Percentiles rank a stretch among this genome's conserved stretches.
Conservation (phyloP, 805 yeast genomes). For the Scheffersomyces ergatensis region DNA sequence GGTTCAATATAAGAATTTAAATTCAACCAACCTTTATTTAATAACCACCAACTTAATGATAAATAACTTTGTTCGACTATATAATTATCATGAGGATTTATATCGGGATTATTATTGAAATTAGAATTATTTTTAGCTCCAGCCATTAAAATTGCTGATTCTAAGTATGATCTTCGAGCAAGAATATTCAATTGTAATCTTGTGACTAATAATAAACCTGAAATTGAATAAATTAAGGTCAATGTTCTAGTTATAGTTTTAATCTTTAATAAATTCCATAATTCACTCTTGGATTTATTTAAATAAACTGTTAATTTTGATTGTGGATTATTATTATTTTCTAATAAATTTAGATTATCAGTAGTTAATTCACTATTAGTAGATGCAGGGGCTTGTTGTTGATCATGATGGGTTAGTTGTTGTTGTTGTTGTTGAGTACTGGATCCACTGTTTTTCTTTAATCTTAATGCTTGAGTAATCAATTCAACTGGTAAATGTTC, state of each 20-base stretch:
- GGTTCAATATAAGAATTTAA: conserved; percentile 52
- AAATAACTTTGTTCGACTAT: conserved; percentile 77
- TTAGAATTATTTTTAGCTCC: conserved; percentile 32
- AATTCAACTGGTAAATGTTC: conserved; percentile 67
- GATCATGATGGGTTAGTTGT: not conserved
- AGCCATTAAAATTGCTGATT: conserved; percentile 72
- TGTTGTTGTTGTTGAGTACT: not conserved
- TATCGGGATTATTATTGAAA: conserved; percentile 6
- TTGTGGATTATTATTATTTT: conserved; percentile 16
- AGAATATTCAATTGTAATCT: conserved; percentile 84
- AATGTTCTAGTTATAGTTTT: conserved; percentile 72
- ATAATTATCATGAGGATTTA: conserved; percentile 38
- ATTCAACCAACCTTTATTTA: conserved; percentile 79
- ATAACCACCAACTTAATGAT: conserved; percentile 90
- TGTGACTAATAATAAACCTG: conserved; percentile 72
- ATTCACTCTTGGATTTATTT: conserved; percentile 41
- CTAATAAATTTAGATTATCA: conserved; percentile 37
- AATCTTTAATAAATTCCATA: conserved; percentile 82
- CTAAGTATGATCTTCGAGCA: conserved; percentile 82
- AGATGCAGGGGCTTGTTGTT: not conserved
- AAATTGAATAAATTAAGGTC: conserved; percentile 64
- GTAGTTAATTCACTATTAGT: conserved; percentile 27
- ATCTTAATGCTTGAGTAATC: conserved; percentile 66
- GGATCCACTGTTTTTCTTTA: conserved; percentile 44
- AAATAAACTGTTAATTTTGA: conserved; percentile 16